Conservation (phyloP, 148 eudicot genomes). For the Tetragonia tetragonoides region DNA sequence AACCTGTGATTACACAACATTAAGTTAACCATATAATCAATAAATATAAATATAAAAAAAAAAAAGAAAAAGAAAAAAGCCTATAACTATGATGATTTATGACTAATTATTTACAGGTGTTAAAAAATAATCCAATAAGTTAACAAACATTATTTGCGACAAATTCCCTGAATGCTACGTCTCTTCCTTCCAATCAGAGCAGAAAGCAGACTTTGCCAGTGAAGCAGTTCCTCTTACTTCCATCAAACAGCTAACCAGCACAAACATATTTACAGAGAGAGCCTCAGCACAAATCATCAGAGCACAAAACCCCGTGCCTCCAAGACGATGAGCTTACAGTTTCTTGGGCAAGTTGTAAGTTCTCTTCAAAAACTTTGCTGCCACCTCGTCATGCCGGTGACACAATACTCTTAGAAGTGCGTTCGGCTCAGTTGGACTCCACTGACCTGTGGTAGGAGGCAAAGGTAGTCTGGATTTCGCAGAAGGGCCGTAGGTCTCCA, state of each 20-base stretch:
- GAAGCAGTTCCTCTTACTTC: not conserved
- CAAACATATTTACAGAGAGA: not conserved
- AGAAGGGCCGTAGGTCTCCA: conserved; percentile 38
- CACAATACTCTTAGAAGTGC: conserved; percentile 76
- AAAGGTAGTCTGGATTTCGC: conserved; percentile 56
- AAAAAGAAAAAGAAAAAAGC: conserved; percentile 6
- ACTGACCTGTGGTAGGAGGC: conserved; percentile 81
- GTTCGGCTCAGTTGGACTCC: conserved; percentile 72
- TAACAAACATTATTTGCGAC: conserved; percentile 12
- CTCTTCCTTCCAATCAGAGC: not conserved
- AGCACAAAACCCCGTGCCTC: not conserved
- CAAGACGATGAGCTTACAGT: conserved; percentile 28
- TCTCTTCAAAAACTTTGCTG: conserved; percentile 80
- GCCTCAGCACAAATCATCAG: not conserved
- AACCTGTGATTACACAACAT: too few relatives aligned
- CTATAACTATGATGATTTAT: not conserved
- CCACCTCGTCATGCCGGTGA: conserved; percentile 69
- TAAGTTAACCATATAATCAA: too few relatives aligned
- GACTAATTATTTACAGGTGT: conserved; percentile 31
- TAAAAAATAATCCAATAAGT: conserved; percentile 7
- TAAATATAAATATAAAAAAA: not conserved
- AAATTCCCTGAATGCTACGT: not conserved
- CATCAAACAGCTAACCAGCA: not conserved
- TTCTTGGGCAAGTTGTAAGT: conserved; percentile 69
- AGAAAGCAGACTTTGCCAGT: not conserved